Evolutionary conservation across 2,329 filamentous ascomycete genomes (phyloP), one percentile per base, ranked within the genome.

Genomic region (Trichoderma guizhouense): DNA sequence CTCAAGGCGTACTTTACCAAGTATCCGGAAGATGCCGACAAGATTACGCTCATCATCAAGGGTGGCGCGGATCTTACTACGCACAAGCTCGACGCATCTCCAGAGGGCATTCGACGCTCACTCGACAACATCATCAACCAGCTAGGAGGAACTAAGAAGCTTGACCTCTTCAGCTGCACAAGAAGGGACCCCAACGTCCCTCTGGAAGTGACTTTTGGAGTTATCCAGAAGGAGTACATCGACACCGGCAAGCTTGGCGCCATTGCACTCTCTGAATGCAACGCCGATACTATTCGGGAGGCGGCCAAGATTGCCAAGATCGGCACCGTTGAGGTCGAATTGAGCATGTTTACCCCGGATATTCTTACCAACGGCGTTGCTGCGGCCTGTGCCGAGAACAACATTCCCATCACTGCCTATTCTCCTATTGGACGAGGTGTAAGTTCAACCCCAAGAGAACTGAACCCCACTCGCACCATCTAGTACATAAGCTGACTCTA

Each of bases 341-440:
- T 88, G 66, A 87, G 84, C 73, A 79, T 88, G 72, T 87, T 84
- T 76, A 76, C 80, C 11, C 83, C 83, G 0, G 85, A 88, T 18
- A 81, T 84, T 28, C 79, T 87, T 30, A 79, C 78, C 26, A 88
- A 88, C 74, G 86, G 87, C 3, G 80, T 89, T 43, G 84, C 85
- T 3, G 83, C 82, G 2, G 85, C 87, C 0, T 91, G 89, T 76
- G 85, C 83, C 0, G 86, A 95, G 78, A 80, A 92, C 60, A 82
- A 85, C 61, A 93, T 95, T 72, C 90, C 91, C 0, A 82, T 95
- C 62, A 81, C 93, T 43, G 91, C 91, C 0, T 95, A 94, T 81
- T 91, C 71, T 28, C 71, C 71, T 7, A 71, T 72, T 8, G 71
- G 71, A 62, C 60, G 62, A 51, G 71, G 71, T 21, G 82, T 84